These are phyloP conservation scores for Gremmenia infestans DNA, from an alignment of 2,329 filamentous ascomycete genomes.

Conservation along the genomic window DNA sequence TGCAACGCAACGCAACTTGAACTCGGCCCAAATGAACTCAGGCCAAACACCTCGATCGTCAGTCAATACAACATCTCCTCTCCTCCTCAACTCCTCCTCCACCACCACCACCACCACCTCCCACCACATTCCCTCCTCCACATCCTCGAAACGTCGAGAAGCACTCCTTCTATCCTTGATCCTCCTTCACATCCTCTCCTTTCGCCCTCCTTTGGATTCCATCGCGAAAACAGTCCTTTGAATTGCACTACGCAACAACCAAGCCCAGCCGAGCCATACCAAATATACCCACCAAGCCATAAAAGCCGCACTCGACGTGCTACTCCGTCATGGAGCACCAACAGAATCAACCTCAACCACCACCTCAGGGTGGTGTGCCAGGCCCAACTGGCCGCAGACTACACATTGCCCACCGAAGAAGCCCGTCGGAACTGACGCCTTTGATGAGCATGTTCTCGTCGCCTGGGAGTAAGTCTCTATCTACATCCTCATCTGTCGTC, in stretches of 20 bases:
- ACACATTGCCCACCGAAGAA: conserved; percentile 95
- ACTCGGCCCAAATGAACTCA: not conserved
- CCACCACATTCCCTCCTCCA: conserved; percentile 20
- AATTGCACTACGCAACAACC: conserved; percentile 20
- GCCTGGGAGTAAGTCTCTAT: conserved; percentile 53
- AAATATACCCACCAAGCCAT: conserved; percentile 2
- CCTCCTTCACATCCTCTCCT: conserved; percentile 24
- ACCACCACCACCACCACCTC: conserved; percentile 26
- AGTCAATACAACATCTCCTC: conserved; percentile 1
- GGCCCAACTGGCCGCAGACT: conserved; percentile 83
- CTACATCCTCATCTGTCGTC: conserved; percentile 22
- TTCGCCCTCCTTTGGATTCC: conserved; percentile 27
- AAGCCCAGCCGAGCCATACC: conserved; percentile 3
- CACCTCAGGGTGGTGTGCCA: conserved; percentile 50
- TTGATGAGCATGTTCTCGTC: conserved; percentile 82
- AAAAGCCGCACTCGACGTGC: conserved; percentile 43
- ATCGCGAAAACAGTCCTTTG: conserved; percentile 22
- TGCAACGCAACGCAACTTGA: not conserved
- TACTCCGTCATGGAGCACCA: conserved; percentile 41
- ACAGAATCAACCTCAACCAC: conserved; percentile 51
- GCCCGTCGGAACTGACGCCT: conserved; percentile 93
- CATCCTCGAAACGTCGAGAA: conserved; percentile 34
- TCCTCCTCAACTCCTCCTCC: conserved; percentile 1
- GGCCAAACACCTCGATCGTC: not conserved
- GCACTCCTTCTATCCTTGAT: conserved; percentile 27